Evolutionary conservation across 768 basidiomycete species (phyloP), one percentile per base, ranked within the genome.

Genomic region (Hypsizygus marmoreus): DNA sequence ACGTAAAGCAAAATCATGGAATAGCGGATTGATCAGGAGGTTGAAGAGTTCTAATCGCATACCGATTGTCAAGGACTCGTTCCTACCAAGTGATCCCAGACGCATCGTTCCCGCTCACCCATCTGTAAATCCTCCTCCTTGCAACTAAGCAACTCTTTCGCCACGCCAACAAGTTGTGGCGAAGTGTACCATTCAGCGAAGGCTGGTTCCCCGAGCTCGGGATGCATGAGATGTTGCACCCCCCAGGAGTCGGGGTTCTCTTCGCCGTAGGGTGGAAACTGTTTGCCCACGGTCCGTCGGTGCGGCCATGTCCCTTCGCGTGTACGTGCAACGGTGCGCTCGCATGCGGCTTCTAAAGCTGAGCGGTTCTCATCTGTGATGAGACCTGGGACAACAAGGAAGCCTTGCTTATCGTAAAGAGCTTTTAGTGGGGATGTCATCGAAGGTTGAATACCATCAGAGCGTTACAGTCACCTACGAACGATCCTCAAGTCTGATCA

Each of bases 151-250:
- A 89, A 63, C 38, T 66, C 65, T 39, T 59, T 67, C 7, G 71
- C 77, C 0, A 69, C 73, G 5, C 55, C 58, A 0, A 78, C 56
- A 10, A 91, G 60, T 11, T 56, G 63, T 2, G 73, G 67, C 5
- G 78, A 80, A 10, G 83, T 82, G 55, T 90, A 91, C 84, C 85
- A 89, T 46, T 67, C 66, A 22, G 75, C 75, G 47, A 90, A 90
- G 4, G 57, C 70, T 0, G 75, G 70, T 55, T 87, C 82, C 0
- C 63, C 69, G 0, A 91, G 72, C 24, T 74, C 80, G 1, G 87
- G 88, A 56, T 90, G 88, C 89, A 91, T 90, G 34, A 86, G 62
- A 50, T 90, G 86, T 53, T 90, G 88, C 2, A 89, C 80, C 2
- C 88, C 89, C 88, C 88, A 90, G 0, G 83, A 79, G 62, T 91